Base-by-base conservation (phyloP, 306 rosid species). In the Begonia peltatifolia region DNA sequence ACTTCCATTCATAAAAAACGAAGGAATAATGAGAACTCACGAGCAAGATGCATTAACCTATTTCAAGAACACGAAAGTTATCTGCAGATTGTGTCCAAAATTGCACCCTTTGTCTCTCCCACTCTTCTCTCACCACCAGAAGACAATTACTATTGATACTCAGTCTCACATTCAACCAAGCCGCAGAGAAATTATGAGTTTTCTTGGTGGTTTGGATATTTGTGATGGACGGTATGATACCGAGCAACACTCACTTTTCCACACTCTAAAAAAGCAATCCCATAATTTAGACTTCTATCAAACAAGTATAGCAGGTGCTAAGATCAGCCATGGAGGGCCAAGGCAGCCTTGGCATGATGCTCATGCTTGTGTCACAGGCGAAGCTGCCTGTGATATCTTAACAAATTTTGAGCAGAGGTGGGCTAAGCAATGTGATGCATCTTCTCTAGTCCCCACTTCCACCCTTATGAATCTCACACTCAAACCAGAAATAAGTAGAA, bases 301-400 rank as follows among this genome's bases (percentile, higher is more conserved):
- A 59, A 86, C 86, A 16, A 90, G 62, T 63, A 79, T 90, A 44
- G 62, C 78, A 6, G 84, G 94, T 38, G 85, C 95, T 46, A 79
- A 80, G 71, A 63, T 79, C 48, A 68, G 73, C 10, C 76, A 66
- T 70, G 99, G 99, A 20, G 99, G 99, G 71, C 99, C 99, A 41
- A 80, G 99, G 63, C 72, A 76, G 63, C 95, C 95, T 23, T 90
- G 99, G 99, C 95, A 90, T 57, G 99, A 90, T 78, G 84, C 81
- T 46, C 99, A 90, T 69, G 92, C 99, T 59, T 73, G 99, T 65
- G 65, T 90, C 25, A 76, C 67, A 0, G 99, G 99, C 14, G 87
- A 75, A 44, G 94, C 92, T 12, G 94, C 95, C 51, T 76, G 92
- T 94, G 99, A 90, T 60, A 70, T 90, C 2, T 62, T 90, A 56